A percentile compares a stretch with the other conserved stretches of the same genome.
These are phyloP conservation scores for Lycium barbarum DNA, from an alignment of 257 asterid genomes.

Conservation along the genomic window DNA sequence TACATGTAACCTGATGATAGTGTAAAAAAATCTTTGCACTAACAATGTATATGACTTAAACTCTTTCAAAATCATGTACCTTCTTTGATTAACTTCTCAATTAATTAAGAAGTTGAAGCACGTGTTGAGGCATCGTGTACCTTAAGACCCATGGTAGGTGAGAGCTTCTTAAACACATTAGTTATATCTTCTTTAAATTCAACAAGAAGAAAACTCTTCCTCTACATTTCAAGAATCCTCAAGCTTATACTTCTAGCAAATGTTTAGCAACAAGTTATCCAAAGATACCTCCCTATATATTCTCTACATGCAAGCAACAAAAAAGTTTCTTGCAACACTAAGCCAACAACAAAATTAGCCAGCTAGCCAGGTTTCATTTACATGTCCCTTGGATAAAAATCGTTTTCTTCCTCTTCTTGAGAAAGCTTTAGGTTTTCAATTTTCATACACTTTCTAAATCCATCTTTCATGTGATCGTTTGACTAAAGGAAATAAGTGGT, in stretches of 20 bases:
- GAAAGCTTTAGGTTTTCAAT: background rate
- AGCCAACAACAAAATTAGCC: background rate
- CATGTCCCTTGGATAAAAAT: background rate
- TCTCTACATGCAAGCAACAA: conserved; percentile 38
- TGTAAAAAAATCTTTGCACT: too few relatives aligned
- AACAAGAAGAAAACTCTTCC: conserved; percentile 35
- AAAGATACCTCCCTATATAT: conserved; percentile 20
- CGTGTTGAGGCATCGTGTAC: conserved; percentile 48
- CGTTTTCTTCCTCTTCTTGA: background rate
- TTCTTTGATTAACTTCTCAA: background rate
- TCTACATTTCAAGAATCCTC: conserved; percentile 20
- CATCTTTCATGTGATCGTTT: conserved; percentile 16
- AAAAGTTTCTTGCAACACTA: background rate
- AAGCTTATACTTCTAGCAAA: conserved; percentile 17
- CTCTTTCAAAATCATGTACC: too few relatives aligned
- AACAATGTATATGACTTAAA: too few relatives aligned
- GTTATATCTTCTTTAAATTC: conserved; percentile 38
- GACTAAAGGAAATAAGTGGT: background rate
- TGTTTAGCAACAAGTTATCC: conserved; percentile 25
- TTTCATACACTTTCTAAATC: conserved; percentile 5
- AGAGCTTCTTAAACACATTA: conserved; percentile 49
- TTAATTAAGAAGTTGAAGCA: background rate
- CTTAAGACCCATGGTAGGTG: conserved; percentile 76
- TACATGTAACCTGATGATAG: too few relatives aligned
- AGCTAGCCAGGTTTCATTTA: background rate